These are phyloP conservation scores for Malassezia japonica DNA, from an alignment of 1,284 basidiomycete species.

Conservation along the genomic window DNA sequence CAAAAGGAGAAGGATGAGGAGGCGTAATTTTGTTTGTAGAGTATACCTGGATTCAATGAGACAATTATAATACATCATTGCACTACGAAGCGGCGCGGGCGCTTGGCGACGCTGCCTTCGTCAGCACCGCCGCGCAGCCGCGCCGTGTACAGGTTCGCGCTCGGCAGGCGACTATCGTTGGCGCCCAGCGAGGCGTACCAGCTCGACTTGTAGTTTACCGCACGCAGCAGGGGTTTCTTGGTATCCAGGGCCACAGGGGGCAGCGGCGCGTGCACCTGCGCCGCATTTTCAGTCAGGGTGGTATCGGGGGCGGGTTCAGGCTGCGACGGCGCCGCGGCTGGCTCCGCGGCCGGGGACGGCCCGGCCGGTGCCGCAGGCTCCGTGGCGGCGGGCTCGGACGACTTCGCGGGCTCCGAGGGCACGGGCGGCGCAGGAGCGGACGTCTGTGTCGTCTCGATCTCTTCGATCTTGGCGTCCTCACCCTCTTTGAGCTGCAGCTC, in stretches of 20 bases:
- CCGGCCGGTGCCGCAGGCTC: neutral
- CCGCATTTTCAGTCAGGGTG: neutral
- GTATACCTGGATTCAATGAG: too few relatives aligned
- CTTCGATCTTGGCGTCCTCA: neutral
- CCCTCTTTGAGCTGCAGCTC: neutral
- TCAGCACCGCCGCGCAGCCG: slow-evolving; percentile 12
- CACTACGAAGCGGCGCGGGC: slow-evolving; percentile 5
- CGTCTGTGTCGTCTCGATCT: too few relatives aligned
- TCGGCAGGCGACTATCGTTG: slow-evolving; percentile 20
- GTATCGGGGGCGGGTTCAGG: too few relatives aligned
- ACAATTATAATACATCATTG: neutral
- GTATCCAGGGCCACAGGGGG: slow-evolving; percentile 17
- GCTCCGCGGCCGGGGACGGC: neutral
- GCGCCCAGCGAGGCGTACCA: slow-evolving; percentile 29
- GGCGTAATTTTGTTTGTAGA: neutral
- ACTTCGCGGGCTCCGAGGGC: neutral
- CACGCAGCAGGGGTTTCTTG: slow-evolving; percentile 16
- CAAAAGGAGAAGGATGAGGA: slow-evolving; percentile 1
- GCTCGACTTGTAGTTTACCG: slow-evolving; percentile 31
- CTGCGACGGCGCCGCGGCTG: neutral
- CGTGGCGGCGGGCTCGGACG: neutral
- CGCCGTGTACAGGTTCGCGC: slow-evolving; percentile 16
- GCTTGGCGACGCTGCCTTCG: slow-evolving; percentile 1
- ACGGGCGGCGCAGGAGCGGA: neutral
- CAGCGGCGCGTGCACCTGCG: slow-evolving; percentile 10